Conservation (phyloP, 2,329 filamentous ascomycete species). For the Fusarium drepaniforme region DNA sequence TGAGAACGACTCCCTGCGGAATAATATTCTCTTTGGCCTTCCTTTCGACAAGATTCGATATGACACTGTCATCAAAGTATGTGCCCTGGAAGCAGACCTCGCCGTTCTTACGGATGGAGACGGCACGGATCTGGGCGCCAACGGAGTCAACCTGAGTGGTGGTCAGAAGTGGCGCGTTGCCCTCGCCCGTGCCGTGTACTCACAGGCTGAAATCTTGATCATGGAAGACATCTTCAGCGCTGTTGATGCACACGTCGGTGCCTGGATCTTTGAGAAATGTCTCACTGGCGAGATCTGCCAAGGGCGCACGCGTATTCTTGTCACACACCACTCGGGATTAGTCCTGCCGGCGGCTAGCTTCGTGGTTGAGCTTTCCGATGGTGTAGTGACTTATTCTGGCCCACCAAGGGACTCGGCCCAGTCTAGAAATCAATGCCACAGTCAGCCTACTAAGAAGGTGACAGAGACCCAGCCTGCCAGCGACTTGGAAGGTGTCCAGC, state of each 20-base stretch:
- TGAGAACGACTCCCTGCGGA: constrained; percentile 80
- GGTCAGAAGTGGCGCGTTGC: constrained; percentile 86
- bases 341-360: constrained; percentile 78
- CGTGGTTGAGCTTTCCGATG: constrained; percentile 77
- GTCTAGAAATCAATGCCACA: neutral
- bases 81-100: constrained; percentile 79
- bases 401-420: neutral
- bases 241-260: constrained; percentile 82
- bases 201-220: constrained; percentile 78
- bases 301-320: constrained; percentile 79
- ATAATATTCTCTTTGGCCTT: constrained; percentile 83
- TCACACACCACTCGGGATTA: constrained; percentile 83
- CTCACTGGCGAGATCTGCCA: constrained; percentile 76
- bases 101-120: constrained; percentile 81
- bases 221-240: constrained; percentile 87
- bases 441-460: constrained; percentile 54
- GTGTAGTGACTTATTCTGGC: constrained; percentile 63
- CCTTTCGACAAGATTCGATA: constrained; percentile 77
- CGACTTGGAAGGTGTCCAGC: constrained; percentile 62
- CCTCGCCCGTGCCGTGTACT: constrained; percentile 83
- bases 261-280: constrained; percentile 80
- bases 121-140: constrained; percentile 82
- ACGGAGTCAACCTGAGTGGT: constrained; percentile 85
- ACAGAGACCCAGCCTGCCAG: constrained; percentile 55
- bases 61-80: constrained; percentile 75